phyloP scores from a whole-genome alignment of 805 yeast genomes.

The Pichia pseudocactophila region DNA sequence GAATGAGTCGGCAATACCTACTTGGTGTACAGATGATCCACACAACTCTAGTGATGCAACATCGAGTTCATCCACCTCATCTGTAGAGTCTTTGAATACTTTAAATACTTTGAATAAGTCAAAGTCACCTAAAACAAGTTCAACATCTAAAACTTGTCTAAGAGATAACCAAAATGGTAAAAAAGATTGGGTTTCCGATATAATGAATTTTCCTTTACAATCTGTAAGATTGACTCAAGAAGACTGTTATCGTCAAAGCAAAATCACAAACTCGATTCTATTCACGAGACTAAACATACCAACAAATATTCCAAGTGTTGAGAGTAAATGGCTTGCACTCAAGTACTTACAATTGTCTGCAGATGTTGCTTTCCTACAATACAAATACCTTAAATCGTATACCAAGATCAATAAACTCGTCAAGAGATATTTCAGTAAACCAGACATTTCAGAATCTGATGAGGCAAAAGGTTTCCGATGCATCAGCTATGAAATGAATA shows the following conservation, averaged over 20 bases:
- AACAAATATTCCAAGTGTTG: background rate
- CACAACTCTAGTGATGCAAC: background rate
- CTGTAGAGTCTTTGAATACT: too few relatives aligned
- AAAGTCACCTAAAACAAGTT: too few relatives aligned
- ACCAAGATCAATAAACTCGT: slow-evolving; percentile 20
- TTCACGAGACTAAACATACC: slow-evolving; percentile 8
- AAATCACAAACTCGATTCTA: slow-evolving; percentile 1
- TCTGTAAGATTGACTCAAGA: slow-evolving; percentile 5
- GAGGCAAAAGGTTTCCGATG: slow-evolving; percentile 20
- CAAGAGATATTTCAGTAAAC: slow-evolving; percentile 20
- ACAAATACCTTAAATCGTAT: slow-evolving; percentile 21
- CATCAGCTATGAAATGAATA: slow-evolving; percentile 18
- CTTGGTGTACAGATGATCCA: slow-evolving; percentile 1
- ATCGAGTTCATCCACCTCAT: background rate
- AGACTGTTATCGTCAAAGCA: slow-evolving; percentile 2
- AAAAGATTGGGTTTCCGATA: background rate
- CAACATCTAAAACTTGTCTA: too few relatives aligned
- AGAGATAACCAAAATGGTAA: too few relatives aligned
- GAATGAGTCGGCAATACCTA: background rate
- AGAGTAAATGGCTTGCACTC: slow-evolving; percentile 14
- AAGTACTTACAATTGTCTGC: slow-evolving; percentile 21
- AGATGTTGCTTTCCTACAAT: slow-evolving; percentile 22
- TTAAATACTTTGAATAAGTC: too few relatives aligned
- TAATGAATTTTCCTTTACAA: slow-evolving; percentile 5
- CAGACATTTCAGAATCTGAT: slow-evolving; percentile 16